Base-by-base conservation (phyloP, 768 basidiomycete genomes). In the Termitomyces sp. region DNA sequence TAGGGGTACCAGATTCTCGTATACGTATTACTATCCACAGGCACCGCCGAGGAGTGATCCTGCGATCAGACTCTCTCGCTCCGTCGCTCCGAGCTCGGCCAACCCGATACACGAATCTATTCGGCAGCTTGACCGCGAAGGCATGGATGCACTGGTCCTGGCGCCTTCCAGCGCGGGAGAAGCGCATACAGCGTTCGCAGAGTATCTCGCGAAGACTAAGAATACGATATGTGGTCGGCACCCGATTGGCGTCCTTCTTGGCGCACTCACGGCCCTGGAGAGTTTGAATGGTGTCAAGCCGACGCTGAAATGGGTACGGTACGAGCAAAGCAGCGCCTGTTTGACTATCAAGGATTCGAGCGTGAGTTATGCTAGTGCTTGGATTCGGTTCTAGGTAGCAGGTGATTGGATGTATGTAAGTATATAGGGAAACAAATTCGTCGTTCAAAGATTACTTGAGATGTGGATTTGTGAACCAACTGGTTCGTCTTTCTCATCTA, bases 211-310 rank as follows among this genome's bases (percentile, higher is more conserved):
- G 13, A 73, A 77, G 58, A 95, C 92, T 35, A 84, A 87, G 73
- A 99, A 99, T 73, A 98, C 97, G 0, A 97, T 99, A 46, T 99
- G 97, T 68, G 97, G 97, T 3, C 80, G 97, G 40, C 94, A 98
- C 65, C 94, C 97, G 1, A 98, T 99, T 53, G 92, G 94, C 0
- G 91, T 98, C 5, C 75, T 99, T 2, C 76, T 98, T 16, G 91
- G 91, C 0, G 87, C 92, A 7, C 69, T 98, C 50, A 65, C 83
- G 6, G 72, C 71, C 4, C 68, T 95, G 58, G 83, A 85, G 69
- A 72, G 73, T 50, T 70, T 72, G 32, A 68, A 66, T 56, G 69
- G 47, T 6, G 62, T 64, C 1, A 68, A 70, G 47, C 66, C 77
- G 0, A 76, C 71, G 24, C 69, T 94, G 53, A 83, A 84, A 61